These are phyloP conservation scores for Debaryomyces psychrophilus DNA, from an alignment of 1,139 yeast species.

Conservation along the genomic window DNA sequence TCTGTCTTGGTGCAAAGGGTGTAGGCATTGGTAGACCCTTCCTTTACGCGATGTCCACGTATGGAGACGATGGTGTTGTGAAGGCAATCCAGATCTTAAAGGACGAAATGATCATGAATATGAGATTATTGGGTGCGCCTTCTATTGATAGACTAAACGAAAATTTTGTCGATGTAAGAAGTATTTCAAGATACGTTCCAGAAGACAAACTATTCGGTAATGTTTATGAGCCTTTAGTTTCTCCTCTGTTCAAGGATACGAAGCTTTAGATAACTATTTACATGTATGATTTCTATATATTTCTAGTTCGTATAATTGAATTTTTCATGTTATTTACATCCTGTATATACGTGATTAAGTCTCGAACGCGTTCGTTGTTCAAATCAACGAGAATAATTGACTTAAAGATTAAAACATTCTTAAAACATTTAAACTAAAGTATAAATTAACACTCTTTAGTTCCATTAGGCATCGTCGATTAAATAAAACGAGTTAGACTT, in stretches of 20 bases:
- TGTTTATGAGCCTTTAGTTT: conserved; percentile 43
- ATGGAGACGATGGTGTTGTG: conserved; percentile 78
- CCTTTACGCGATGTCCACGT: conserved; percentile 69
- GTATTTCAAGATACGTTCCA: conserved; percentile 26
- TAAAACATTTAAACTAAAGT: conserved; percentile 6
- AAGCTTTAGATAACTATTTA: conserved; percentile 11
- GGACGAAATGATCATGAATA: conserved; percentile 83
- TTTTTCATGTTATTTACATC: background rate
- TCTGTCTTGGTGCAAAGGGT: conserved; percentile 71
- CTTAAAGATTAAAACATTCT: conserved; percentile 5
- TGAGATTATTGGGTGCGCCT: conserved; percentile 83
- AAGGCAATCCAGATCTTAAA: conserved; percentile 77
- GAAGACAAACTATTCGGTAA: conserved; percentile 40
- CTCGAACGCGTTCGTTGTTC: conserved; percentile 15
- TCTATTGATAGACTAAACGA: conserved; percentile 65
- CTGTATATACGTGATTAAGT: conserved; percentile 7
- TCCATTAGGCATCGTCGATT: background rate
- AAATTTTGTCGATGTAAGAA: conserved; percentile 34
- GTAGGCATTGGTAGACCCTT: conserved; percentile 78
- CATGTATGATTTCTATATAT: background rate
- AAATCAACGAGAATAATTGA: conserved; percentile 11
- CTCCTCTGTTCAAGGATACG: conserved; percentile 36
- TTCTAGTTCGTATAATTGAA: background rate
- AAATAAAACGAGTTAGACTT: background rate
- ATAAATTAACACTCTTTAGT: conserved; percentile 1